Percentiles rank a stretch among this genome's conserved stretches.
These are phyloP conservation scores for Lablab purpureus DNA, from an alignment of 306 rosid genomes.

Conservation along the genomic window DNA sequence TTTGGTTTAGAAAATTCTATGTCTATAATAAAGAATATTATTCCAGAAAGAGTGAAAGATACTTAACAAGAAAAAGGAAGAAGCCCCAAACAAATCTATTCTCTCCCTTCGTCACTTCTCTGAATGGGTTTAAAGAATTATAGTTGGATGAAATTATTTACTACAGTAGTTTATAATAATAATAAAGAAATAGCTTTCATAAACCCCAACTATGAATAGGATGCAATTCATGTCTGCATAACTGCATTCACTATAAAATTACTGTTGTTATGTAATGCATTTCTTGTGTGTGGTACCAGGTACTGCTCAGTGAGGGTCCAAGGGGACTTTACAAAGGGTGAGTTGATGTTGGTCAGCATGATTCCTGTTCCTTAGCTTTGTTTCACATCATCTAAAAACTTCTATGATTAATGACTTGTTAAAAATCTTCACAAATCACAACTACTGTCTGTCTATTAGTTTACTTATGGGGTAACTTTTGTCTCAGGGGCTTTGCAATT, in stretches of 20 bases:
- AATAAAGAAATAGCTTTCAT: background rate
- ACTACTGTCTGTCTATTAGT: background rate
- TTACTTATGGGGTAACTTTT: constrained; percentile 32
- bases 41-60: constrained; percentile 15
- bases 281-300: constrained; percentile 64
- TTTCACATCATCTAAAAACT: constrained; percentile 30
- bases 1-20: constrained; percentile 32
- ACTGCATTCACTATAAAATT: constrained; percentile 22
- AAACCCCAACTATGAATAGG: constrained; percentile 5
- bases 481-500: constrained; percentile 84
- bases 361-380: constrained; percentile 11
- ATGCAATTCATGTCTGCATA: constrained; percentile 3
- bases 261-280: constrained; percentile 37
- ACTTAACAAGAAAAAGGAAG: constrained; percentile 11
- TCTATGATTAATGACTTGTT: background rate
- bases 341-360: constrained; percentile 50
- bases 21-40: background rate
- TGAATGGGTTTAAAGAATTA: constrained; percentile 13
- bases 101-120: background rate
- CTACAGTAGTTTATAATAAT: constrained; percentile 5
- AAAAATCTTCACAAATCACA: constrained; percentile 9
- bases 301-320: constrained; percentile 82
- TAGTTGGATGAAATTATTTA: background rate
- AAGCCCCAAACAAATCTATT: background rate
- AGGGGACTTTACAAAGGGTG: constrained; percentile 95